Evolutionary conservation across 768 basidiomycete species (phyloP).

Genomic region (Mycena olivaceomarginata): DNA sequence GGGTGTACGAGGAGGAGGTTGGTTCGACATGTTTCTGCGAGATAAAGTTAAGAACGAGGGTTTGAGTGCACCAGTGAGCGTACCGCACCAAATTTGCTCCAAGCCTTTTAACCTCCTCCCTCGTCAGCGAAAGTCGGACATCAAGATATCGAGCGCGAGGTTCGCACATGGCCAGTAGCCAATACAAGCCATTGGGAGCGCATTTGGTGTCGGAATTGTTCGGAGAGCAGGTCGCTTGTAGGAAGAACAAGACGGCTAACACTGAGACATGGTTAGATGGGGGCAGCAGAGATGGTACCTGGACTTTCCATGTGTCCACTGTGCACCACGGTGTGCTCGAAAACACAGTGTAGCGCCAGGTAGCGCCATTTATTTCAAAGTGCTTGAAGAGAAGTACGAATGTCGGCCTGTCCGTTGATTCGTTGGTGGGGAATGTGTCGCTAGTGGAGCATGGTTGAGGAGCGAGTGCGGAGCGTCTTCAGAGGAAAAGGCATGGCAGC

Average conservation of each 20-base stretch:
- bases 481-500: not conserved
- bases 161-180: not conserved
- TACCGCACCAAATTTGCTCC: not conserved
- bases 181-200: not conserved
- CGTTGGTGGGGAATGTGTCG: not conserved
- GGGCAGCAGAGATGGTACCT: not conserved
- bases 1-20: constrained; percentile 10
- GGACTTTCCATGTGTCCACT: not conserved
- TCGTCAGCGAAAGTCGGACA: not conserved
- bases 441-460: not conserved
- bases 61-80: not conserved
- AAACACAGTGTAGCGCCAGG: not conserved
- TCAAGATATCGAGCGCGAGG: not conserved
- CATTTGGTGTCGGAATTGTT: not conserved
- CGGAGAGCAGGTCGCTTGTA: not conserved
- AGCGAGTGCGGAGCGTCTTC: not conserved
- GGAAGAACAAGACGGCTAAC: not conserved
- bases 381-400: not conserved
- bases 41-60: not conserved
- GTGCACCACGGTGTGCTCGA: not conserved
- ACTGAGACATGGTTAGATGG: not conserved
- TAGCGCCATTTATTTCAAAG: not conserved
- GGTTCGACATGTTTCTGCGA: not conserved
- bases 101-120: not conserved
- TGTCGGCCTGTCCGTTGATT: not conserved